phyloP scores from a whole-genome alignment of 441 rosid species.

The Breynia disticha region DNA sequence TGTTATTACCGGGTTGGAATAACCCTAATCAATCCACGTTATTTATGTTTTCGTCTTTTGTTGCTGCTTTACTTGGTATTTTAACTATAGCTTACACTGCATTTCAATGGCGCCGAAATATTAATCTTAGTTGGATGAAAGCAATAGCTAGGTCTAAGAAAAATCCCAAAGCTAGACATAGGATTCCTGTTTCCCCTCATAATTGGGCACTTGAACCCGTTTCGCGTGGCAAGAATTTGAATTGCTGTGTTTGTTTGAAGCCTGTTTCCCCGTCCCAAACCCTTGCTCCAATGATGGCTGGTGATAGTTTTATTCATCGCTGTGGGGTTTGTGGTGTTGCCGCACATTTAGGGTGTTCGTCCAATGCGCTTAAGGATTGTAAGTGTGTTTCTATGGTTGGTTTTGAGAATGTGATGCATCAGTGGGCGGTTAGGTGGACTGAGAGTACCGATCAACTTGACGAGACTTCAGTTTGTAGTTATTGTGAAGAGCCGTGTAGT shows the following conservation, averaged over 20 bases:
- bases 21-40: conserved; percentile 47
- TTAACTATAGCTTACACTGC: conserved; percentile 82
- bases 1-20: conserved; percentile 44
- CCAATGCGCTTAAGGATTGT: conserved; percentile 68
- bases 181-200: conserved; percentile 61
- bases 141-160: conserved; percentile 90
- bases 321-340: conserved; percentile 83
- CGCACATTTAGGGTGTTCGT: conserved; percentile 67
- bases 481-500: conserved; percentile 84
- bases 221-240: conserved; percentile 71
- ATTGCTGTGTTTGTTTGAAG: conserved; percentile 82
- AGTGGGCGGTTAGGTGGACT: conserved; percentile 92
- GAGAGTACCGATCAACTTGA: conserved; percentile 76
- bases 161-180: conserved; percentile 73
- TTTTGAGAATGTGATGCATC: conserved; percentile 67
- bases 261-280: conserved; percentile 69
- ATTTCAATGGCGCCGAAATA: conserved; percentile 91
- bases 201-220: conserved; percentile 56
- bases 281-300: conserved; percentile 39
- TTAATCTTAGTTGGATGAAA: conserved; percentile 86
- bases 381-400: conserved; percentile 84
- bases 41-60: conserved; percentile 48
- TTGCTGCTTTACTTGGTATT: conserved; percentile 76
- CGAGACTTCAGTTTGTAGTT: conserved; percentile 71
- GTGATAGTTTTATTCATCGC: conserved; percentile 49